Conservation (phyloP, 331 rosid species). For the Acacia pycnantha region DNA sequence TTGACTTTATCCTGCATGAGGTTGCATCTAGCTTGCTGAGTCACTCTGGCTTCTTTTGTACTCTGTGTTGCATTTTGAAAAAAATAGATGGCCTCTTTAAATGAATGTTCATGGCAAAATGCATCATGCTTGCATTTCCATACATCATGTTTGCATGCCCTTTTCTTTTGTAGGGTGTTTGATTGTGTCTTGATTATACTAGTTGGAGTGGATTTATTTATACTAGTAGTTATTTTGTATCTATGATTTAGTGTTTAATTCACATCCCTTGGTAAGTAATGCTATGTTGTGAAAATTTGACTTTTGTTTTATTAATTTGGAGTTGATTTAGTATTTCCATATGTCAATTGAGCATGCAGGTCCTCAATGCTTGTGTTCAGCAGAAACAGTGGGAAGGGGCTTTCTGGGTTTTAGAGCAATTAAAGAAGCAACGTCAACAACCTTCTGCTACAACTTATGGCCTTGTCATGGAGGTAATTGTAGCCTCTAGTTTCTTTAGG, state of each 20-base stretch:
- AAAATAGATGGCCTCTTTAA: slow-evolving; percentile 20
- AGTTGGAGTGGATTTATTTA: background rate
- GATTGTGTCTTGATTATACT: slow-evolving; percentile 1
- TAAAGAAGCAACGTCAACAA: slow-evolving; percentile 54
- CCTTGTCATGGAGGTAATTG: slow-evolving; percentile 88
- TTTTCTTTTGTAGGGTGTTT: background rate
- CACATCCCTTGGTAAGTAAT: background rate
- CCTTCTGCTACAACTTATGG: slow-evolving; percentile 78
- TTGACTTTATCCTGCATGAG: background rate
- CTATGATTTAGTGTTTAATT: slow-evolving; percentile 13
- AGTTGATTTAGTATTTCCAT: slow-evolving; percentile 21
- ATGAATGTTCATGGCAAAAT: slow-evolving; percentile 4
- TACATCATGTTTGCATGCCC: slow-evolving; percentile 1
- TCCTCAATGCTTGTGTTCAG: slow-evolving; percentile 81
- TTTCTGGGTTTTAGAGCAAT: slow-evolving; percentile 92
- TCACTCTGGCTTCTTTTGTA: background rate
- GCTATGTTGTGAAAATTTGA: background rate
- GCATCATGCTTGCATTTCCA: slow-evolving; percentile 4
- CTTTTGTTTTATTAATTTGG: background rate
- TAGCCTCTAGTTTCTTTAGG: slow-evolving; percentile 23
- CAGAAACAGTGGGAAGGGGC: slow-evolving; percentile 94
- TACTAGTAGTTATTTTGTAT: background rate
- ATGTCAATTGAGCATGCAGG: slow-evolving; percentile 47
- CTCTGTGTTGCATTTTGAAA: slow-evolving; percentile 5
- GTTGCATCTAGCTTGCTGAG: background rate